A percentile compares a stretch with the other conserved stretches of the same genome.
phyloP scores from a whole-genome alignment of 2,329 filamentous ascomycete genomes.

The Leptographium galeiforme region DNA sequence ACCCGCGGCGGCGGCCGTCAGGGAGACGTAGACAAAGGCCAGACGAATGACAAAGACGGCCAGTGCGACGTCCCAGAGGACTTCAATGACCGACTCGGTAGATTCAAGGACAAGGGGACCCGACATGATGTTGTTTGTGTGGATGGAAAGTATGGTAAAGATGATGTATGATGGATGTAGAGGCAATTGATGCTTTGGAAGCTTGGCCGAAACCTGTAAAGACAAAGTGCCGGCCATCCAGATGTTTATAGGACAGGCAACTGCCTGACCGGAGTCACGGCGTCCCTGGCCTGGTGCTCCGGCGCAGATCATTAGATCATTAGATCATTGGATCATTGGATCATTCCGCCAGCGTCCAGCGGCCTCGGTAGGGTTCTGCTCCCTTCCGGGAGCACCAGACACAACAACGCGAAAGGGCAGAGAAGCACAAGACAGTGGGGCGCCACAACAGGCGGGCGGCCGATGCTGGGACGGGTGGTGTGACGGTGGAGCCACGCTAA shows the following conservation, averaged over 20 bases:
- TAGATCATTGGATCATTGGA: neutral
- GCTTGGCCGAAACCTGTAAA: too few species aligned
- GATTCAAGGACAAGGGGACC: conserved; percentile 16
- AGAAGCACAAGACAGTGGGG: neutral
- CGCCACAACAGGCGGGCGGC: neutral
- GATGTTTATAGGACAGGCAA: too few species aligned
- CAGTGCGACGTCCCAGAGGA: conserved; percentile 24
- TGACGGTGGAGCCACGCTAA: neutral
- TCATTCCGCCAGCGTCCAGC: neutral
- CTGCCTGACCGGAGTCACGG: too few species aligned
- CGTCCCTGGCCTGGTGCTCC: too few species aligned
- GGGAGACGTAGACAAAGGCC: conserved; percentile 7
- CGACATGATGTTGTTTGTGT: neutral
- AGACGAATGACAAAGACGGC: conserved; percentile 16
- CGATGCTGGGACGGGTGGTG: neutral
- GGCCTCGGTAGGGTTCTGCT: neutral
- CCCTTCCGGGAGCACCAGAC: neutral
- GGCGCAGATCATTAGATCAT: neutral
- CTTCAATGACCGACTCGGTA: conserved; percentile 20
- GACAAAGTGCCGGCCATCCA: too few species aligned
- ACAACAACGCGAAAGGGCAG: neutral
- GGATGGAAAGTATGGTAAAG: too few species aligned
- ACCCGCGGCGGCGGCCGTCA: conserved; percentile 17
- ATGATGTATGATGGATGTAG: too few species aligned
- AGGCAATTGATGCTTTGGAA: too few species aligned